These are phyloP conservation scores for Erythrophleum ivorense DNA, from an alignment of 331 rosid genomes.

Conservation along the genomic window DNA sequence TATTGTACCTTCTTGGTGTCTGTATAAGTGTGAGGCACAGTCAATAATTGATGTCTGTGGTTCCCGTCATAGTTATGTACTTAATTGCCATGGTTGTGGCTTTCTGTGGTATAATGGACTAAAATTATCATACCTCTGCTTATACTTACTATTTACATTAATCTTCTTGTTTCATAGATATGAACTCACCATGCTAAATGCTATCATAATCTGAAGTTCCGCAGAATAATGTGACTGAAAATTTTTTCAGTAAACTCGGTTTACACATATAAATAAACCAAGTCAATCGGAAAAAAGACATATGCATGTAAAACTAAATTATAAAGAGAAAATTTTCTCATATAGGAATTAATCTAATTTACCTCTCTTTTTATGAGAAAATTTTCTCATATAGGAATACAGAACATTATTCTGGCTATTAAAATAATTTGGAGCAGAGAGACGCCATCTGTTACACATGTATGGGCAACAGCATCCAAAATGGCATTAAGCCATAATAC, in stretches of 20 bases:
- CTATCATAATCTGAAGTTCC: neutral
- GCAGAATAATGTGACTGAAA: neutral
- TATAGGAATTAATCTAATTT: no score
- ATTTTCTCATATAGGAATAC: no score
- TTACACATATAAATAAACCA: neutral
- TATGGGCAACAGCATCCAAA: neutral
- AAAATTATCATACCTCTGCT: neutral
- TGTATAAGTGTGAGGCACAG: conserved; percentile 32
- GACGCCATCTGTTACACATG: neutral
- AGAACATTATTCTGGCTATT: no score
- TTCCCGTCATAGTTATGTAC: neutral
- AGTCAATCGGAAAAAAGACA: neutral
- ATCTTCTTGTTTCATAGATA: neutral
- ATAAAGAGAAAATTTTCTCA: no score
- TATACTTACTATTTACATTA: neutral
- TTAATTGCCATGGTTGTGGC: conserved; percentile 12
- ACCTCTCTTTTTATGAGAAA: no score
- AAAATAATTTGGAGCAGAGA: no score
- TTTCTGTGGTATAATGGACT: conserved; percentile 15
- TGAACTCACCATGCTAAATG: neutral
- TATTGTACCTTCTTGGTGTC: conserved; percentile 8
- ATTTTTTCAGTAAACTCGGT: no score
- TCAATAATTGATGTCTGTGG: conserved; percentile 9
- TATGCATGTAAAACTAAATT: no score
- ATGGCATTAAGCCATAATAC: neutral